A percentile compares a stretch with the other conserved stretches of the same genome.
phyloP scores from a whole-genome alignment of 73 alveolate species.

The Blepharisma stoltei region DNA sequence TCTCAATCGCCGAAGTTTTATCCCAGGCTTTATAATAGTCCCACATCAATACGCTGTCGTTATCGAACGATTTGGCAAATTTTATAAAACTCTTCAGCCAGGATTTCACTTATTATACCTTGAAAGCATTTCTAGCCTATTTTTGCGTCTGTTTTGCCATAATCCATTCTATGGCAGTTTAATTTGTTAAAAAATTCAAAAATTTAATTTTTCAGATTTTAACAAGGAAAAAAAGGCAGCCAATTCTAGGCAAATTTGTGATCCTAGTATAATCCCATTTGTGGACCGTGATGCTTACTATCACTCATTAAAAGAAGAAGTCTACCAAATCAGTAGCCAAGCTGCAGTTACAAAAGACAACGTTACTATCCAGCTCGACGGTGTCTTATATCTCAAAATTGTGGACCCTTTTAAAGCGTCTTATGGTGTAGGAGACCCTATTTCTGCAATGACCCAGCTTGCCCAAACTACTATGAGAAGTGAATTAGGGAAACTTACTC shows the following conservation, averaged over 20 bases:
- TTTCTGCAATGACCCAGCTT: conserved; percentile 65
- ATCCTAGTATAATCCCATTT: conserved; percentile 62
- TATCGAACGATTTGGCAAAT: conserved; percentile 90
- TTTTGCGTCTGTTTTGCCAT: no score
- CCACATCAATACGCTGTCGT: conserved; percentile 74
- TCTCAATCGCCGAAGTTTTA: no score
- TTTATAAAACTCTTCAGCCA: conserved; percentile 62
- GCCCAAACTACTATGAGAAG: conserved; percentile 94
- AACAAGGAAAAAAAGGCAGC: no score
- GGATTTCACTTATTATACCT: conserved; percentile 70
- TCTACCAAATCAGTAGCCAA: conserved; percentile 45
- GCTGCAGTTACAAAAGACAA: conserved; percentile 84
- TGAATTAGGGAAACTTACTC: conserved; percentile 79
- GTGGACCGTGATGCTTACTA: conserved; percentile 75
- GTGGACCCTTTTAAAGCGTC: conserved; percentile 79
- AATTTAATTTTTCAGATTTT: no score
- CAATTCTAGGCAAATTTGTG: no score
- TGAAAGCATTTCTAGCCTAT: no score
- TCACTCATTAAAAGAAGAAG: conserved; percentile 86
- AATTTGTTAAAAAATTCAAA: no score
- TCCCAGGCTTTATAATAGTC: conserved; percentile 65
- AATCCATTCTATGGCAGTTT: no score
- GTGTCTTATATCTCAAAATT: conserved; percentile 77
- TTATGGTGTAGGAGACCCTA: conserved; percentile 68
- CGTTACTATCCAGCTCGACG: conserved; percentile 84